Evolutionary conservation across 805 yeast genomes (phyloP).

Genomic region (Barnettozyma sp.): DNA sequence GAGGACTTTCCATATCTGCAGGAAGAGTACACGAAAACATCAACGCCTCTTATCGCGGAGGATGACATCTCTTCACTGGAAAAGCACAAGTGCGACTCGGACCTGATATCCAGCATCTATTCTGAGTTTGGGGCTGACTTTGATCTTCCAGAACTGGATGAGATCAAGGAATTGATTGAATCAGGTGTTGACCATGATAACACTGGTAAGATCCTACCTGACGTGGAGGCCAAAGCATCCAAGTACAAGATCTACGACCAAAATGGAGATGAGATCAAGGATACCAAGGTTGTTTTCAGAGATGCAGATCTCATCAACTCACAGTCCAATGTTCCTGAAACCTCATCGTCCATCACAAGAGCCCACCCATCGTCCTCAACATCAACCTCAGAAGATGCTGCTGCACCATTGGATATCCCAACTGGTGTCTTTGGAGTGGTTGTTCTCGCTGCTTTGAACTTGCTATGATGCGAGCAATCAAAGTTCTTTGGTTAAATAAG

Average conservation of each 20-base stretch:
- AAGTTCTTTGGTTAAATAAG: too few relatives aligned
- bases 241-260: conserved; percentile 35
- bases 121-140: conserved; percentile 41
- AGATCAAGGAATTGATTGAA: conserved; percentile 35
- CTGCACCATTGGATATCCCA: too few relatives aligned
- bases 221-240: conserved; percentile 31
- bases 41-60: conserved; percentile 33
- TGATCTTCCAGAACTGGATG: conserved; percentile 41
- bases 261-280: conserved; percentile 27
- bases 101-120: conserved; percentile 30
- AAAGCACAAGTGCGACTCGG: conserved; percentile 35
- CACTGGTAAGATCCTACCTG: conserved; percentile 37
- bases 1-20: conserved; percentile 48
- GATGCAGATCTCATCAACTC: conserved; percentile 32
- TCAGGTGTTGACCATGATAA: conserved; percentile 42
- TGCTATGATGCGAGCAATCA: too few relatives aligned
- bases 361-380: conserved; percentile 18
- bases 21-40: conserved; percentile 32
- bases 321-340: conserved; percentile 21
- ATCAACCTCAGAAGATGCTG: too few relatives aligned
- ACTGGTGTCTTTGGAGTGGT: too few relatives aligned
- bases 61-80: conserved; percentile 28
- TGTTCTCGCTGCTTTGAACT: too few relatives aligned
- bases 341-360: conserved; percentile 8
- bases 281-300: conserved; percentile 33